These are phyloP conservation scores for Anastatica hierochuntica DNA, from an alignment of 345 rosid genomes.

Conservation along the genomic window DNA sequence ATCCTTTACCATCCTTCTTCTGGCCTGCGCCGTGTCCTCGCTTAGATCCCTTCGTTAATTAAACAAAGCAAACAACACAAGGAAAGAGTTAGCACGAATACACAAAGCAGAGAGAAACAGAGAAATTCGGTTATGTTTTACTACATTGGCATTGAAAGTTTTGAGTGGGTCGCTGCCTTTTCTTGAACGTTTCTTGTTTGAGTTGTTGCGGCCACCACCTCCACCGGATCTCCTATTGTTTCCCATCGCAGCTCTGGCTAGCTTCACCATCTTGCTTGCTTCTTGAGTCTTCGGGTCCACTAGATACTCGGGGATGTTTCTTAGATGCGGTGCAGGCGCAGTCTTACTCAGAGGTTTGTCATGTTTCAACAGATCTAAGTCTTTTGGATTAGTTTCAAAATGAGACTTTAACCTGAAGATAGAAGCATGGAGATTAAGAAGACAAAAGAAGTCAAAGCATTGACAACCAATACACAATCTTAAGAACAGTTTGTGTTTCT, in stretches of 20 bases:
- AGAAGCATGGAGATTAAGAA: neutral
- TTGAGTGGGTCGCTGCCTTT: constrained; percentile 54
- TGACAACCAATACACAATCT: neutral
- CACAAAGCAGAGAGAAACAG: neutral
- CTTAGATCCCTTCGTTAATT: constrained; percentile 22
- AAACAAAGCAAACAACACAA: constrained; percentile 1
- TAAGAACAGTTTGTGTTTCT: neutral
- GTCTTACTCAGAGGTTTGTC: constrained; percentile 76
- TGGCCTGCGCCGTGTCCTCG: constrained; percentile 21
- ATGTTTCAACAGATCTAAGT: constrained; percentile 70
- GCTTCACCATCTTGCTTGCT: constrained; percentile 79
- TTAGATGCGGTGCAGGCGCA: constrained; percentile 53
- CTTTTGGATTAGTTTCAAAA: constrained; percentile 78
- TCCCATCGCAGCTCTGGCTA: constrained; percentile 85
- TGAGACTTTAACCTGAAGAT: constrained; percentile 72
- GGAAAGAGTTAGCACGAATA: neutral
- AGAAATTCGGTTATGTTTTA: neutral
- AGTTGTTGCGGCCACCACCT: constrained; percentile 30
- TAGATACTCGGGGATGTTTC: constrained; percentile 67
- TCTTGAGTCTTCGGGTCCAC: constrained; percentile 63
- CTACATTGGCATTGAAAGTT: constrained; percentile 26
- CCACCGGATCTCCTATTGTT: constrained; percentile 25
- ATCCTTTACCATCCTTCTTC: constrained; percentile 18
- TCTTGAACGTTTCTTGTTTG: constrained; percentile 39
- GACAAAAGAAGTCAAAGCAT: neutral